Conservation (phyloP, 2,329 filamentous ascomycete species). For the Fusarium sulawesiense region DNA sequence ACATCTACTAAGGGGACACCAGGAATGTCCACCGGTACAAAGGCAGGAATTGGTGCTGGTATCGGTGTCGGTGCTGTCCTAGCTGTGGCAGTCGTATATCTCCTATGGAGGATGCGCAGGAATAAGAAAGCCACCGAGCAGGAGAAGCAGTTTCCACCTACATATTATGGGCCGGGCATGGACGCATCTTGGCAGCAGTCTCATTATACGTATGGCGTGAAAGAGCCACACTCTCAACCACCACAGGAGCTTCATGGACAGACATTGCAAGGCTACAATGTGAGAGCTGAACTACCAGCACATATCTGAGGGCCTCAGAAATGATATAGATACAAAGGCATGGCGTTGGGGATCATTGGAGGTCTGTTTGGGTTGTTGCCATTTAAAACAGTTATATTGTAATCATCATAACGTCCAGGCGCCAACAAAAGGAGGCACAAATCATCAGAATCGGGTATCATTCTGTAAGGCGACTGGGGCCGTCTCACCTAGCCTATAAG, state of each 20-base stretch:
- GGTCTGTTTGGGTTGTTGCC: not conserved
- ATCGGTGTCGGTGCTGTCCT: constrained; percentile 6
- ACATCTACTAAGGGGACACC: not conserved
- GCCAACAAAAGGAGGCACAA: not conserved
- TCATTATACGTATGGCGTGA: constrained; percentile 3
- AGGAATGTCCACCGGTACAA: constrained; percentile 11
- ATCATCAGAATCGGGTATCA: not conserved
- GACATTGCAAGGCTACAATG: constrained; percentile 7
- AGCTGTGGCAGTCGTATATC: constrained; percentile 4
- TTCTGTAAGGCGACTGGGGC: not conserved
- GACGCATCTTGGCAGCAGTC: constrained; percentile 15
- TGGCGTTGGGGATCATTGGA: not conserved
- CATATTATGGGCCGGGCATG: not conserved
- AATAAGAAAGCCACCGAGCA: constrained; percentile 3
- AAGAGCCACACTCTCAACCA: not conserved
- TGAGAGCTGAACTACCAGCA: constrained; percentile 26
- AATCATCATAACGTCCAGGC: not conserved
- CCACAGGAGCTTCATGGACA: constrained; percentile 27
- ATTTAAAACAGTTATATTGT: not conserved
- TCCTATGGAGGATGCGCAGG: constrained; percentile 31
- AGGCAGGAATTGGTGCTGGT: constrained; percentile 31
- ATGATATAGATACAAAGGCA: not conserved
- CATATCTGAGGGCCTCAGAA: constrained; percentile 7
- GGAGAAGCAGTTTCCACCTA: constrained; percentile 1
- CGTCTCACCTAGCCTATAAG: not conserved